Evolutionary conservation across 164 flowering plant species (phyloP), one percentile per base, ranked within the genome.

Genomic region (Umbellularia californica): DNA sequence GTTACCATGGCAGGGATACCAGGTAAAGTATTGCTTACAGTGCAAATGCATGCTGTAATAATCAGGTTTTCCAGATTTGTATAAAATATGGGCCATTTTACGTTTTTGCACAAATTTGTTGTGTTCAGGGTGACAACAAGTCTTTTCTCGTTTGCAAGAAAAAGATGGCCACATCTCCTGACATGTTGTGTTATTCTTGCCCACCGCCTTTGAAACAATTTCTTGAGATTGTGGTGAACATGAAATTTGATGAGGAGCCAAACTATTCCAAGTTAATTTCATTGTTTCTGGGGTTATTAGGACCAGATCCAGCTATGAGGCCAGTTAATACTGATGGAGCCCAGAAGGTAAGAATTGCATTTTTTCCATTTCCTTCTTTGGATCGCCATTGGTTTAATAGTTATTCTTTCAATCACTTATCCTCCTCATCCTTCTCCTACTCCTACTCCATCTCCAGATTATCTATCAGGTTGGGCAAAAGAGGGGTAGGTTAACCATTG

Each of bases 231-330:
- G 95, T 93, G 68, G 92, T 90, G 76, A 90, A 90, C 77, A 85
- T 93, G 98, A 90, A 91, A 76, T 93, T 93, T 82, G 98, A 93
- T 70, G 98, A 93, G 81, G 98, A 89, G 77, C 98, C 98, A 58
- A 88, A 90, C 78, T 93, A 93, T 78, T 82, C 91, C 58, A 90
- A 91, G 80, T 75, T 91, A 68, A 85, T 91, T 71, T 91, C 94
- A 64, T 74, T 93, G 73, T 93, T 93, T 81, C 93, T 90, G 58
- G 85, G 90, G 35, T 71, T 90, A 70, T 77, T 93, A 60, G 94
- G 94, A 68, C 82, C 94, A 72, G 88, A 90, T 83, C 96, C 98
- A 14, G 89, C 96, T 63, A 68, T 88, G 58, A 82, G 96, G 81
- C 98, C 98, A 28, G 84, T 93, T 41, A 93, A 89, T 77, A 93